Percentiles rank a stretch among this genome's conserved stretches.
Conservation (phyloP, 768 basidiomycete genomes). For the Panellus pusillus region DNA sequence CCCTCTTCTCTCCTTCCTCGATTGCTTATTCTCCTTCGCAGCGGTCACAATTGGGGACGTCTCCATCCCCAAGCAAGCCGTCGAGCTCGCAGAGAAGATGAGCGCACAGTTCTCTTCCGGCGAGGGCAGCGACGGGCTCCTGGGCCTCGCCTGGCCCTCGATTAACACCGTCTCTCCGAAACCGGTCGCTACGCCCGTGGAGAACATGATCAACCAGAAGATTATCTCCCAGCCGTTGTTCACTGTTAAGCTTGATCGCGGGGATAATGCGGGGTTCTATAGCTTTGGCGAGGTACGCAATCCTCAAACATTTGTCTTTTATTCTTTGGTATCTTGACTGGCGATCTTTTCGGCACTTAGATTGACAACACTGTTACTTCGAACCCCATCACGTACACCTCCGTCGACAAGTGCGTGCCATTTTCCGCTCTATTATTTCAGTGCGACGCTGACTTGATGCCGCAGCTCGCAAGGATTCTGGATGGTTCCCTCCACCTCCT, state of each 20-base stretch:
- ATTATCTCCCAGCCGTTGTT: slow-evolving; percentile 33
- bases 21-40: neutral
- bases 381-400: slow-evolving; percentile 25
- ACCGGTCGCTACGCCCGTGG: slow-evolving; percentile 36
- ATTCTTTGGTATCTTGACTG: neutral
- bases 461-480: slow-evolving; percentile 40
- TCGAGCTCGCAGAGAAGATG: slow-evolving; percentile 37
- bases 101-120: slow-evolving; percentile 34
- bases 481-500: slow-evolving; percentile 33
- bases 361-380: slow-evolving; percentile 31
- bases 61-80: slow-evolving; percentile 33
- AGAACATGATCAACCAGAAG: slow-evolving; percentile 38
- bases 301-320: neutral
- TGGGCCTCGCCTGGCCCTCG: slow-evolving; percentile 38
- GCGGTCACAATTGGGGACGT: slow-evolving; percentile 26
- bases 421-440: neutral
- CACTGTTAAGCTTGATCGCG: slow-evolving; percentile 38
- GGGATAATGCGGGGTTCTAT: slow-evolving; percentile 38
- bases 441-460: neutral
- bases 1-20: neutral
- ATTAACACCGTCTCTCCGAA: slow-evolving; percentile 39
- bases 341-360: neutral
- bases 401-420: slow-evolving; percentile 6
- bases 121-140: slow-evolving; percentile 36
- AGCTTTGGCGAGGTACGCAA: slow-evolving; percentile 32